Evolutionary conservation across 208 protist species (phyloP), one percentile per base, ranked within the genome.

Genomic region (Vickermania ingenoplastis): DNA sequence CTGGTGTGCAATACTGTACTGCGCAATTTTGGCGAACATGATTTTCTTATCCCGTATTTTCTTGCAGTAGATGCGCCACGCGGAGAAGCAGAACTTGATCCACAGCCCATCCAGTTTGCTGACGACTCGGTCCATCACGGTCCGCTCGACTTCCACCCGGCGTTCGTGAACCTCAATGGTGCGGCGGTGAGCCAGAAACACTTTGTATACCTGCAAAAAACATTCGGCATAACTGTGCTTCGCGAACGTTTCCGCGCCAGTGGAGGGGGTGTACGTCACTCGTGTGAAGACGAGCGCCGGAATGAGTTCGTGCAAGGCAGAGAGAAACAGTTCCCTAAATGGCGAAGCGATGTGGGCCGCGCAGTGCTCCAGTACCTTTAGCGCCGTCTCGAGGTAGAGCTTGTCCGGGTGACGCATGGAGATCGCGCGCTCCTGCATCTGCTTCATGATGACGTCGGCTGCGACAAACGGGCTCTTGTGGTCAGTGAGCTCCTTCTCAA

Each of bases 401-500:
- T 77, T 66, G 31, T 88, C 75, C 2, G 70, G 73, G 26, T 73
- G 65, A 31, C 67, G 55, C 24, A 85, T 24, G 24, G 57, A 41
- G 2, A 54, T 45, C 21, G 65, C 68, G 61, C 72, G 74, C 58
- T 73, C 71, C 21, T 80, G 66, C 68, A 92, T 58, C 54, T 91
- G 71, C 24, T 61, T 68, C 55, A 91, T 61, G 5, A 95, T 61
- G 11, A 83, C 74, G 57, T 95, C 88, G 5, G 88, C 82, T 23
- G 88, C 88, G 1, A 95, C 65, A 55, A 95, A 91, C 13, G 85
- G 85, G 50, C 88, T 95, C 30, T 75, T 73, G 57, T 89, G 73
- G 30, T 64, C 65, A 2, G 53, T 58, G 59, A 94, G 73, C 54
- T 83, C 82, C 5, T 59, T 65, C 25, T 86, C 63, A 23, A 94